These are phyloP conservation scores for Leucocoprinus birnbaumii DNA, from an alignment of 768 basidiomycete species.

Conservation along the genomic window DNA sequence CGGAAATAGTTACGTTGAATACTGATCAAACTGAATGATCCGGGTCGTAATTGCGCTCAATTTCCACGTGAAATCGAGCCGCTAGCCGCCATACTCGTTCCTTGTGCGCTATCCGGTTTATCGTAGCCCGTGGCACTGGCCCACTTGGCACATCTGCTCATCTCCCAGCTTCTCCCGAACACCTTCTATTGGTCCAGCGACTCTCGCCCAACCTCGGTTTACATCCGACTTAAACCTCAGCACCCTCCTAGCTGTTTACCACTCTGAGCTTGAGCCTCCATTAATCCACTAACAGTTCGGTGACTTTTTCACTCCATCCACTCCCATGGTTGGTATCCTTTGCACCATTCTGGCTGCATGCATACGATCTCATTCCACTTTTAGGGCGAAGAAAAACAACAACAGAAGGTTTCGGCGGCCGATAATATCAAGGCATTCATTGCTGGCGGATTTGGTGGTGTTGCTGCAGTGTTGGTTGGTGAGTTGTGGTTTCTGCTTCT, in stretches of 20 bases:
- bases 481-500: constrained; percentile 25
- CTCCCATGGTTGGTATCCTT: too few relatives aligned
- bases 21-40: neutral
- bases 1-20: too few relatives aligned
- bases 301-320: too few relatives aligned
- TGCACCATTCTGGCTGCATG: too few relatives aligned
- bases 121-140: neutral
- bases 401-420: constrained; percentile 32
- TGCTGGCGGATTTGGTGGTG: constrained; percentile 91
- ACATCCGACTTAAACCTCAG: too few relatives aligned
- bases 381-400: constrained; percentile 34
- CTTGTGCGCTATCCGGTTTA: neutral
- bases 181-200: neutral
- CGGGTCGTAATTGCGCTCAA: constrained; percentile 7
- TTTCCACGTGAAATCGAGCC: neutral
- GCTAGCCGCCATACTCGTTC: neutral
- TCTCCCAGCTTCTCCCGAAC: neutral
- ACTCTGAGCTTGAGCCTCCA: too few relatives aligned
- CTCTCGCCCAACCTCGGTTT: too few relatives aligned
- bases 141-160: neutral
- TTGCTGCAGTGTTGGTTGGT: constrained; percentile 88
- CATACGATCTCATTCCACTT: neutral
- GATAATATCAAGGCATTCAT: constrained; percentile 80
- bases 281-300: too few relatives aligned
- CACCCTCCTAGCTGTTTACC: too few relatives aligned